Evolutionary conservation across 1,284 basidiomycete genomes (phyloP), one percentile per base, ranked within the genome.

Genomic region (Porogramme epimiltina): DNA sequence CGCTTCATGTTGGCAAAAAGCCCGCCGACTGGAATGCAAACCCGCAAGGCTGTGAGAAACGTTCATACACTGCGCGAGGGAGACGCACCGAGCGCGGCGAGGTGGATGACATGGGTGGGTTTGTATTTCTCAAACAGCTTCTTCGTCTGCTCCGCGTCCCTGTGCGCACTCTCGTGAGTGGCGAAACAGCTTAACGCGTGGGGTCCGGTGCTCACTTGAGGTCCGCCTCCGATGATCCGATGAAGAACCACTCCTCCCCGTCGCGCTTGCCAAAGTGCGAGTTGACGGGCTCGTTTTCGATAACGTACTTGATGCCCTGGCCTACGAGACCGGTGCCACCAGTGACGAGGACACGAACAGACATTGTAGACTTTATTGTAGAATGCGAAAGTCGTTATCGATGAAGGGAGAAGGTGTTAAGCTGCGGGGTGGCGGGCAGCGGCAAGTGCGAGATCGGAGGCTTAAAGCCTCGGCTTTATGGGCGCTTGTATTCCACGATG

Each of bases 1-100:
- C 86, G 84, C 64, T 89, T 87, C 88, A 95, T 94, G 74, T 95
- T 95, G 62, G 84, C 89, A 77, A 93, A 95, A 25, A 95, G 73
- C 11, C 93, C 93, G 10, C 93, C 93, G 49, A 95, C 93, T 91
- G 65, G 2, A 19, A 25, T n/a, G 24, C 42, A 37, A 39, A 37
- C 5, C 9, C 34, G 34, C 34, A n/a, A 13, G 9, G 34, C 47
- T 55, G n/a, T 45, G 47, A 45, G 20, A 11, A 44, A 22, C 24
- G 41, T 24, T 37, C 26, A 25, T 10, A 15, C n/a, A 37, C 40
- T 22, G 23, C 15, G 23, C 28, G 11, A 18, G n/a, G 41, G 19
- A 31, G 23, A 73, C 85, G 23, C 62, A 91, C 90, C 90, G 31
- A 91, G 79, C 8, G 91, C 91, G 44, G 90, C 91, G 45, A 93